Conservation (phyloP, 805 yeast species). For the Yamadazyma akitaensis region DNA sequence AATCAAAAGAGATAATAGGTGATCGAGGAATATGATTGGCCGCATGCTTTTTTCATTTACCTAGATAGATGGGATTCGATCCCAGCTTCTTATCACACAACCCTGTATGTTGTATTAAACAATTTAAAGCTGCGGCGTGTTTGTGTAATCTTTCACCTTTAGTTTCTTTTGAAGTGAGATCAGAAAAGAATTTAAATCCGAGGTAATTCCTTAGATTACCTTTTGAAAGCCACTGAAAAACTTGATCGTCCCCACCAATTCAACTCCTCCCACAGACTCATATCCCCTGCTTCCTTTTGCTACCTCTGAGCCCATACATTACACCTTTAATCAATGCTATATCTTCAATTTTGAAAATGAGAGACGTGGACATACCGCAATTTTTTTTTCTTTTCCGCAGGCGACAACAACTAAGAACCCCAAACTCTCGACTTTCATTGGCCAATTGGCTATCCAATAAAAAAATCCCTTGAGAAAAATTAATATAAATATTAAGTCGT, state of each 20-base stretch:
- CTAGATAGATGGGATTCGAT: too few species aligned
- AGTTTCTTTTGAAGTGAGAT: constrained; percentile 2
- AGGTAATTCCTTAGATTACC: neutral
- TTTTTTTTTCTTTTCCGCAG: constrained; percentile 4
- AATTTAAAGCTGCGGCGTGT: constrained; percentile 1
- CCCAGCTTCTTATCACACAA: neutral
- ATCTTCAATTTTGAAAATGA: neutral
- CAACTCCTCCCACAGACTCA: too few species aligned
- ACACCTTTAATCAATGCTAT: too few species aligned
- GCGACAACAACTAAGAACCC: constrained; percentile 1
- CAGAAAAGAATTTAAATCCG: neutral
- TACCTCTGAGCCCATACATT: neutral
- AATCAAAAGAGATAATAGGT: too few species aligned
- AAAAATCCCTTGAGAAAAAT: constrained; percentile 12
- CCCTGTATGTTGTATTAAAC: neutral
- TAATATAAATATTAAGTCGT: constrained; percentile 10
- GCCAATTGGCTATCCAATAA: constrained; percentile 10
- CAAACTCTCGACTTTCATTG: constrained; percentile 7
- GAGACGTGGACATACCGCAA: constrained; percentile 2
- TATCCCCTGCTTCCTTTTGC: too few species aligned
- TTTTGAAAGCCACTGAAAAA: neutral
- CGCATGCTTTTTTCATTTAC: too few species aligned
- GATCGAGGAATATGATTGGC: too few species aligned
- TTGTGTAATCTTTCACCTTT: constrained; percentile 7
- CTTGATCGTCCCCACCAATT: too few species aligned